A percentile compares a stretch with the other conserved stretches of the same genome.
These are phyloP conservation scores for Pichia occidentalis DNA, from an alignment of 805 yeast genomes.

Conservation along the genomic window DNA sequence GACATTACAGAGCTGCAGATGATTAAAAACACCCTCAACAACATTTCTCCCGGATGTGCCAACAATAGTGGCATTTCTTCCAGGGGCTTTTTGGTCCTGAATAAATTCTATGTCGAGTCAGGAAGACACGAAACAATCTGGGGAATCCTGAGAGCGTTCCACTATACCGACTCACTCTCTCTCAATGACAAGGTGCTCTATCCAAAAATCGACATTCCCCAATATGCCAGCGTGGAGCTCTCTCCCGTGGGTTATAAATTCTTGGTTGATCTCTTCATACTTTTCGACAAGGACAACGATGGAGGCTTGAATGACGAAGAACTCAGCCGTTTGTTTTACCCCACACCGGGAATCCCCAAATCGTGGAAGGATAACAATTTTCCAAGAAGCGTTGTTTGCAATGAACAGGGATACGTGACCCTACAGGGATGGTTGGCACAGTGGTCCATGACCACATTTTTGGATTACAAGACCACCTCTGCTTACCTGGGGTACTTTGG, in stretches of 20 bases:
- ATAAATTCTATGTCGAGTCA: constrained; percentile 76
- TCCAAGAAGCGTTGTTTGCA: constrained; percentile 83
- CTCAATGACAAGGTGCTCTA: constrained; percentile 71
- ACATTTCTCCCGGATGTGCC: constrained; percentile 25
- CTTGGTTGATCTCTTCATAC: constrained; percentile 79
- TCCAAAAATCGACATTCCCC: constrained; percentile 72
- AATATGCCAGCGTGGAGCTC: constrained; percentile 75
- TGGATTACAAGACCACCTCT: constrained; percentile 76
- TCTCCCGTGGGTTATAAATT: constrained; percentile 91
- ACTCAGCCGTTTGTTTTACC: constrained; percentile 60
- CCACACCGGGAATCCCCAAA: constrained; percentile 90
- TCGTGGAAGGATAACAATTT: constrained; percentile 82
- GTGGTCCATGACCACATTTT: constrained; percentile 93
- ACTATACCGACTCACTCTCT: constrained; percentile 88
- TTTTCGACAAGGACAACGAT: constrained; percentile 92
- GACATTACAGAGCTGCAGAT: constrained; percentile 42
- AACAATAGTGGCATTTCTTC: constrained; percentile 52
- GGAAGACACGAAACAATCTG: constrained; percentile 97
- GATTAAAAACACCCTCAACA: constrained; percentile 33
- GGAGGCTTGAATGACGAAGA: constrained; percentile 86
- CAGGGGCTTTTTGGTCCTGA: constrained; percentile 71
- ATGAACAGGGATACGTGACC: constrained; percentile 84
- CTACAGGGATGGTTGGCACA: constrained; percentile 98
- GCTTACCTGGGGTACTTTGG: constrained; percentile 90
- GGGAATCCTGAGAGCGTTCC: constrained; percentile 85